These are phyloP conservation scores for Dendrocalamus sinicus DNA, from an alignment of 176 grass and related monocot genomes.

Conservation along the genomic window DNA sequence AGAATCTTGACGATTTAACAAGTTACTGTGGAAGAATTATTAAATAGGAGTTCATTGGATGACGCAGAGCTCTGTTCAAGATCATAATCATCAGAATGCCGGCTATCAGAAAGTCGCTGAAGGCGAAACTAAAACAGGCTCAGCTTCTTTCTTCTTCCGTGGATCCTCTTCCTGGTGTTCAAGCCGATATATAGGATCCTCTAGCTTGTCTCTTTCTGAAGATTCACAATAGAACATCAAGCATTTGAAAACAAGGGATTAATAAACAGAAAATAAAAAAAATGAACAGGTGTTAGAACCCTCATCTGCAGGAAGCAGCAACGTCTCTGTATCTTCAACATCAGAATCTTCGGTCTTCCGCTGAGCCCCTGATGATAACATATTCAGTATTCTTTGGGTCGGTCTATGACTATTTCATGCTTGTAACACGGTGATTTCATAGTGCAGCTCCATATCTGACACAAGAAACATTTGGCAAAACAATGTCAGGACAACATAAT, in stretches of 20 bases:
- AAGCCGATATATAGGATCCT: constrained; percentile 91
- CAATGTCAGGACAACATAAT: constrained; percentile 15
- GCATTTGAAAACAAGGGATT: constrained; percentile 34
- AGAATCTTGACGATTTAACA: constrained; percentile 39
- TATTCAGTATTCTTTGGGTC: constrained; percentile 97
- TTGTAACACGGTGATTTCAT: constrained; percentile 97
- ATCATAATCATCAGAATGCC: constrained; percentile 78
- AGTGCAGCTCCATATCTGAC: constrained; percentile 97
- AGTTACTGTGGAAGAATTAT: constrained; percentile 7
- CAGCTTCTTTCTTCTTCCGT: constrained; percentile 93
- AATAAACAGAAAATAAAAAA: neutral
- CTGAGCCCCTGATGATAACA: constrained; percentile 88
- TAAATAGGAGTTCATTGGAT: constrained; percentile 41
- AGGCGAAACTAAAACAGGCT: constrained; percentile 82
- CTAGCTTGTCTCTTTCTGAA: constrained; percentile 89
- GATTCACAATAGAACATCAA: constrained; percentile 36
- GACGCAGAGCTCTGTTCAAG: constrained; percentile 85
- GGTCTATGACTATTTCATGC: constrained; percentile 94
- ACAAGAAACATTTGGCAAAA: constrained; percentile 11
- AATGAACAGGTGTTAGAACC: constrained; percentile 37
- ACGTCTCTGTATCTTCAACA: constrained; percentile 91
- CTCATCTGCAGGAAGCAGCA: constrained; percentile 90
- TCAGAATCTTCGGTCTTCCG: constrained; percentile 90
- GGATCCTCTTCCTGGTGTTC: constrained; percentile 95
- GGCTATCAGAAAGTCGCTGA: constrained; percentile 78